Evolutionary conservation across 73 alveolate genomes (phyloP), one percentile per base, ranked within the genome.

Genomic region (Paramecium biaurelia): DNA sequence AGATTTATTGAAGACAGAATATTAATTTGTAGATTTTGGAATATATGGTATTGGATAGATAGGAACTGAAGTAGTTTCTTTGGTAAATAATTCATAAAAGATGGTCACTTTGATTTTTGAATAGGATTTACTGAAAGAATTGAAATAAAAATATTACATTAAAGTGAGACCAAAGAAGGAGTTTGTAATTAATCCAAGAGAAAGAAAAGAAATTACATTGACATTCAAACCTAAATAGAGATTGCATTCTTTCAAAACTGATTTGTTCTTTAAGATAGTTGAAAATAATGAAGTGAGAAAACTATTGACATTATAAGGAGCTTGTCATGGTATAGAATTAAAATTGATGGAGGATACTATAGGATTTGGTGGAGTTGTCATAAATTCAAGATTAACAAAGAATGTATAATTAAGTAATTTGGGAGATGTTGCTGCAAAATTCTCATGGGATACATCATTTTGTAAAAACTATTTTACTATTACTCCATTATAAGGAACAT

Each of bases 291-390:
- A 98, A 86, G 92, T 97, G 14, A 96, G 98, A 85, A 95, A 98
- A 88, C 92, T 98, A 67, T 85, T 98, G 23, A 95, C 97, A 34
- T 97, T 98, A 11, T 92, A 95, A 37, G 99, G 99, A 74, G 99
- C 98, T 15, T 98, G 99, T 12, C 99, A 98, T 94, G 99, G 99
- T 5, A 97, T 98, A 41, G 99, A 98, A 92, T 97, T 98, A 47
- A 98, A 98, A 85, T 93, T 98, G 85, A 96, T 98, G 96, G 99
- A 98, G 86, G 99, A 97, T 93, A 97, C 98, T 1, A 95, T 98
- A 67, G 98, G 99, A 88, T 98, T 98, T 93, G 99, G 99, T 87
- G 93, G 96, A 35, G 99, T 98, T 12, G 98, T 98, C 30, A 97
- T 95, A 20, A 97, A 98, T 85, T 95, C 99, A 28, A 92, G 98